A percentile compares a stretch with the other conserved stretches of the same genome.
These are phyloP conservation scores for Trichophyton rubrum DNA, from an alignment of 2,329 filamentous ascomycete genomes.

Conservation along the genomic window DNA sequence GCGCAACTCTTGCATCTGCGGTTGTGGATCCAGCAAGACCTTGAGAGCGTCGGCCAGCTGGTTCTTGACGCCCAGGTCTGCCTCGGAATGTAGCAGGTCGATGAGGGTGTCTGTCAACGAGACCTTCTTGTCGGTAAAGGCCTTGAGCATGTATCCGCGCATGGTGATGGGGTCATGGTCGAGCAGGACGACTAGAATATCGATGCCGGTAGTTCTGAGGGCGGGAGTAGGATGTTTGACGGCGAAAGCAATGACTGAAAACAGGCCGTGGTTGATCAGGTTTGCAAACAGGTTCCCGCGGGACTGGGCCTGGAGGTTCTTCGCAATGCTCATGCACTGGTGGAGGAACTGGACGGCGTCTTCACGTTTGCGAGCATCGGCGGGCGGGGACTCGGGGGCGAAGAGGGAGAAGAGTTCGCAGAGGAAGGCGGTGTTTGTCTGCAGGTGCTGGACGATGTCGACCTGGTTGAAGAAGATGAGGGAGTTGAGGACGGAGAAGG, in stretches of 20 bases:
- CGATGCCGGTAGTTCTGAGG: conserved; percentile 81
- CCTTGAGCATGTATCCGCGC: conserved; percentile 80
- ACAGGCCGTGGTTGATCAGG: conserved; percentile 74
- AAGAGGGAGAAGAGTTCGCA: conserved; percentile 84
- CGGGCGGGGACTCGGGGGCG: conserved; percentile 41
- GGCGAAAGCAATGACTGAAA: conserved; percentile 84
- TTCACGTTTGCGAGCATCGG: conserved; percentile 63
- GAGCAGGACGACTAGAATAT: conserved; percentile 85
- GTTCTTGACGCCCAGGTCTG: conserved; percentile 85
- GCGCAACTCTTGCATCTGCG: conserved; percentile 45
- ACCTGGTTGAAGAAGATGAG: conserved; percentile 99
- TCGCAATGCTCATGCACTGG: conserved; percentile 86
- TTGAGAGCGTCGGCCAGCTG: conserved; percentile 94
- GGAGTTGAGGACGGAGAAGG: conserved; percentile 92
- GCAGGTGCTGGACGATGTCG: conserved; percentile 92
- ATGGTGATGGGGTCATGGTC: conserved; percentile 95
- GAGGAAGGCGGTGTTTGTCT: conserved; percentile 64
- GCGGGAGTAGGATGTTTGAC: conserved; percentile 72
- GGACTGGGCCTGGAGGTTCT: conserved; percentile 76
- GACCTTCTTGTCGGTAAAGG: conserved; percentile 73
- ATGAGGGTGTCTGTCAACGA: conserved; percentile 87
- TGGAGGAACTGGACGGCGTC: conserved; percentile 94
- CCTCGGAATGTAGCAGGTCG: conserved; percentile 78
- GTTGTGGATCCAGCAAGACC: conserved; percentile 67
- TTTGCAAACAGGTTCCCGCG: conserved; percentile 77